A percentile compares a stretch with the other conserved stretches of the same genome.
phyloP scores from a whole-genome alignment of 768 basidiomycete genomes.

The Termitomyces sp. region DNA sequence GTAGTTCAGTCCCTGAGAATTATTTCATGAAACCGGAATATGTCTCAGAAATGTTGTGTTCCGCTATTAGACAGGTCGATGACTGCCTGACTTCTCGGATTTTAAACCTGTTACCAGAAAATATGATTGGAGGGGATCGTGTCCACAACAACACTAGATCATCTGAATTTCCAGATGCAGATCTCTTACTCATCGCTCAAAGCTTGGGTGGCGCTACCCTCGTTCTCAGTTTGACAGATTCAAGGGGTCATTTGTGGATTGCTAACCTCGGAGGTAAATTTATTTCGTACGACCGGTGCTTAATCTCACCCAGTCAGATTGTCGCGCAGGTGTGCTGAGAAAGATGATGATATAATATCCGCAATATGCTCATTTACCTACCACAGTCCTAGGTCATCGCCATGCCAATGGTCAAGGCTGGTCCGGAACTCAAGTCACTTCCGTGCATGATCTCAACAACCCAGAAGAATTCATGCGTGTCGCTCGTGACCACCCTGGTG shows the following conservation, averaged over 20 bases:
- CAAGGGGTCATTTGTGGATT: conserved; percentile 47
- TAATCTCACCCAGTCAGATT: conserved; percentile 7
- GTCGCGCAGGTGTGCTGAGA: conserved; percentile 9
- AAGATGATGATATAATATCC: background rate
- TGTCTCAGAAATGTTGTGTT: conserved; percentile 3
- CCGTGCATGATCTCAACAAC: conserved; percentile 37
- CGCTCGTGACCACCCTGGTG: conserved; percentile 41
- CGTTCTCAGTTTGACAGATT: conserved; percentile 46
- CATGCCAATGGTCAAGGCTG: conserved; percentile 24
- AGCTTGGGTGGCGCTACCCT: conserved; percentile 52
- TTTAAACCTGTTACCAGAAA: conserved; percentile 34
- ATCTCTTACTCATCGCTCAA: conserved; percentile 7
- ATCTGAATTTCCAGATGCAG: background rate
- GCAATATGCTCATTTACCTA: background rate
- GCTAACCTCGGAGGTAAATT: conserved; percentile 43
- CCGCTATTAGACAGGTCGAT: conserved; percentile 26
- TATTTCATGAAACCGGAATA: background rate
- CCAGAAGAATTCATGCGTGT: conserved; percentile 39
- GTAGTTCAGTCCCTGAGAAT: background rate
- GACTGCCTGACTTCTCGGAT: conserved; percentile 37
- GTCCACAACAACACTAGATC: conserved; percentile 1
- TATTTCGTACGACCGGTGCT: background rate
- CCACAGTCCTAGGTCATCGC: conserved; percentile 5
- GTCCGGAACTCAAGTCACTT: conserved; percentile 35
- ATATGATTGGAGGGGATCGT: conserved; percentile 11